These are phyloP conservation scores for Ammopiptanthus mongolicus DNA, from an alignment of 306 rosid species.

Conservation along the genomic window DNA sequence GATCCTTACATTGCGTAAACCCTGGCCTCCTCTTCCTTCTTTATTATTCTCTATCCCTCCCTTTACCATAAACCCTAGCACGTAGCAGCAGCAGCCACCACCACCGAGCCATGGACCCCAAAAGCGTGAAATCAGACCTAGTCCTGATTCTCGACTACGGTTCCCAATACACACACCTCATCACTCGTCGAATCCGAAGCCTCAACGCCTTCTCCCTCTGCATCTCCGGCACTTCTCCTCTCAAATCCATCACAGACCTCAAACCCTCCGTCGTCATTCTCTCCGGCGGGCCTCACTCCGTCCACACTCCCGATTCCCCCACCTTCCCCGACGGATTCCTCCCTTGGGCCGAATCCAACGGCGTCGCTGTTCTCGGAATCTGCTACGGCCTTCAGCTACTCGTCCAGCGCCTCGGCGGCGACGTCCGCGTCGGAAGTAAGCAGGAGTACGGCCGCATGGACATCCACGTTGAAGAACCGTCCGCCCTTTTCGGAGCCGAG, in stretches of 20 bases:
- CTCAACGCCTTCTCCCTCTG: conserved; percentile 87
- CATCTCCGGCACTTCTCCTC: conserved; percentile 73
- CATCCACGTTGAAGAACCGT: conserved; percentile 40
- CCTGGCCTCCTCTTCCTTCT: too few relatives aligned
- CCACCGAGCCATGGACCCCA: conserved; percentile 42
- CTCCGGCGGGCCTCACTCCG: conserved; percentile 98
- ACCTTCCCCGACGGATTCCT: conserved; percentile 66
- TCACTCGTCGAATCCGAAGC: conserved; percentile 88
- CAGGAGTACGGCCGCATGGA: conserved; percentile 98
- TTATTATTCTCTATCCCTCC: too few relatives aligned
- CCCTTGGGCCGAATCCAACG: conserved; percentile 66
- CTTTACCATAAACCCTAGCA: conserved; percentile 31
- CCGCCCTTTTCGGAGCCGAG: conserved; percentile 43
- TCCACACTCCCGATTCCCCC: conserved; percentile 73
- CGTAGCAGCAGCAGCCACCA: background rate
- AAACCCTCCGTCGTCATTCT: conserved; percentile 76
- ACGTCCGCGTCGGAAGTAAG: conserved; percentile 57
- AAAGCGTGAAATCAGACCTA: conserved; percentile 54
- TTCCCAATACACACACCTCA: conserved; percentile 93
- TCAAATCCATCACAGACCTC: conserved; percentile 54
- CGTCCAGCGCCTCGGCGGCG: conserved; percentile 84
- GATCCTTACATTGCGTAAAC: too few relatives aligned
- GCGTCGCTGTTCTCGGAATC: conserved; percentile 67
- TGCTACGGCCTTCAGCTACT: conserved; percentile 91
- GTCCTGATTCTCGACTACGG: conserved; percentile 89